Base-by-base conservation (phyloP, 108 stramenopile species). In the Chaetoceros tenuissimus region DNA sequence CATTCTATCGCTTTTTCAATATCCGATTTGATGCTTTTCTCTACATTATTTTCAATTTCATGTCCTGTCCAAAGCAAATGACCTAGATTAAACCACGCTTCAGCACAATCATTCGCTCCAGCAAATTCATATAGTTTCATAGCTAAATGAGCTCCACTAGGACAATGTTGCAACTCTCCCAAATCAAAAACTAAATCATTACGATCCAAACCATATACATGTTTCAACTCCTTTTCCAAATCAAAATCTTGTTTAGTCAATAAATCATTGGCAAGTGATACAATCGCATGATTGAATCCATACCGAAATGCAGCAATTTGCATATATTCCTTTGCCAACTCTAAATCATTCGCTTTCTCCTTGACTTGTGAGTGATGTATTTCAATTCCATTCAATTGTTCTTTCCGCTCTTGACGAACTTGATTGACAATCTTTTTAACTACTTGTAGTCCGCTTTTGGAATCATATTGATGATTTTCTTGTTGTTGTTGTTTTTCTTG, bases 21-120 rank as follows among this genome's bases (percentile, higher is more conserved):
- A 7, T 55, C 51, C 3, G 25, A 43, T 16, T 46, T 19, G 8
- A 46, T 18, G 7, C 19, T 34, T 17, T 40, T 59, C 24, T 19
- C 57, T 31, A 45, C 47, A 43, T 66, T 64, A 10, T 45, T 28
- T 3, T 62, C 71, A 10, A 43, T 28, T 3, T 62, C 71, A 51
- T 68, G 72, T 24, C 73, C 75, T 30, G 78, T 82, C 86, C 86
- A 92, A 16, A 77, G 31, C 40, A 87, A 62, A 31, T 87, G 75
- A 7, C 86, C 89, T 0, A 81, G 68, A 69, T 92, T 92, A 53
- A 67, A 92, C 75, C 72, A 87, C 31, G 82, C 89, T 46, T 82
- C 86, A 8, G 73, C 24, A 13, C 81, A 80, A 10, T 79, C 82
- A 2, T 50, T 62, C 24, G 64, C 29, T 51, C 83, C 81, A 24